Percentiles rank a stretch among this genome's conserved stretches.
phyloP scores from a whole-genome alignment of 345 rosid genomes.

The Anastatica hierochuntica region DNA sequence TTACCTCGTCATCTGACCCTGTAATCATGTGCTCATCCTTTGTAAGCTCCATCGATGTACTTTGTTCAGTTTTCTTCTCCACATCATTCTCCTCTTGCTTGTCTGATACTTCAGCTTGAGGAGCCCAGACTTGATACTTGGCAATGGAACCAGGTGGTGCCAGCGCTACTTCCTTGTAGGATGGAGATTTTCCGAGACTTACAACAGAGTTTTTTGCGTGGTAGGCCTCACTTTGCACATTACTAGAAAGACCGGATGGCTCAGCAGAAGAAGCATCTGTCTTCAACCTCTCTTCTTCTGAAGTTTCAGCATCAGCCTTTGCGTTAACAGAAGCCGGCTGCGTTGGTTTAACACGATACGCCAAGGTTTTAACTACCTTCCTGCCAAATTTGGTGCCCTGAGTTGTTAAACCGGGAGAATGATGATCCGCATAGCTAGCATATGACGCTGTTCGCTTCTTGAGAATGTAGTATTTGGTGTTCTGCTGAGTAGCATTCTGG shows the following conservation, averaged over 20 bases:
- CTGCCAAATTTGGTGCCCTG: constrained; percentile 71
- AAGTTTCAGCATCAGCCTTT: constrained; percentile 24
- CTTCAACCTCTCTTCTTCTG: constrained; percentile 30
- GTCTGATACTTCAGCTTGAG: constrained; percentile 36
- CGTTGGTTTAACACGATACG: constrained; percentile 71
- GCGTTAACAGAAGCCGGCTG: constrained; percentile 47
- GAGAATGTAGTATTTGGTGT: constrained; percentile 48
- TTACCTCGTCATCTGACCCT: constrained; percentile 32
- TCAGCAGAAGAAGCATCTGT: constrained; percentile 30
- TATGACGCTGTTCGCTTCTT: constrained; percentile 59
- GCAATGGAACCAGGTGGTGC: constrained; percentile 92
- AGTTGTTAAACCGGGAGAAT: constrained; percentile 31
- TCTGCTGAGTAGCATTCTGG: constrained; percentile 49
- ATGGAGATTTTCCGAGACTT: constrained; percentile 84
- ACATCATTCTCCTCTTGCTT: constrained; percentile 30
- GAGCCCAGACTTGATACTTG: constrained; percentile 50
- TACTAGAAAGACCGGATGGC: constrained; percentile 28
- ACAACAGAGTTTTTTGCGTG: constrained; percentile 35
- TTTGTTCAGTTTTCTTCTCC: constrained; percentile 26
- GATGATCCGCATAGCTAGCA: constrained; percentile 56
- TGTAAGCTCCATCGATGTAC: constrained; percentile 28
- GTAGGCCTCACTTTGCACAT: constrained; percentile 31
- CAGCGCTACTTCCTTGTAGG: constrained; percentile 96
- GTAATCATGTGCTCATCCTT: constrained; percentile 21
- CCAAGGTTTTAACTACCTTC: constrained; percentile 63